Evolutionary conservation across 139 green algal species (phyloP).

Genomic region (Tetradesmus obliquus): DNA sequence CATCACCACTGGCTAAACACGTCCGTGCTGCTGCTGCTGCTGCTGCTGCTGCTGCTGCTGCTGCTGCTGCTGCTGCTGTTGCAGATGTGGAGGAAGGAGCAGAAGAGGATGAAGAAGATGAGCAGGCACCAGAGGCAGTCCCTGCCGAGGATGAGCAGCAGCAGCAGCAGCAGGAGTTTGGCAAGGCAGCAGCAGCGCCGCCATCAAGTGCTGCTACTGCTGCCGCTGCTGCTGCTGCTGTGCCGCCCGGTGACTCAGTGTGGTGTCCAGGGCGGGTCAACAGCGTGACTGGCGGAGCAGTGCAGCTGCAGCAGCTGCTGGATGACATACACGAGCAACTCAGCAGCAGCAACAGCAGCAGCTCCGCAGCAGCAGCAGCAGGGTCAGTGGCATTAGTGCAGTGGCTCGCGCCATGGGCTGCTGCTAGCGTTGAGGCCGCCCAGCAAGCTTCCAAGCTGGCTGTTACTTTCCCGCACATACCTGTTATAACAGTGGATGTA

Average conservation of each 20-base stretch:
- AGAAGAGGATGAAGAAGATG: slow-evolving; percentile 41
- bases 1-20: neutral
- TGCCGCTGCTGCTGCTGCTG: neutral
- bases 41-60: neutral
- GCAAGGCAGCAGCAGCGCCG: neutral
- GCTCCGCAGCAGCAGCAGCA: slow-evolving; percentile 9
- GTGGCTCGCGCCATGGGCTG: slow-evolving; percentile 74
- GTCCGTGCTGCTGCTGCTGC: neutral
- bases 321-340: slow-evolving; percentile 41
- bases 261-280: slow-evolving; percentile 57
- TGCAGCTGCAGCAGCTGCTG: slow-evolving; percentile 63
- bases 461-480: slow-evolving; percentile 1
- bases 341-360: slow-evolving; percentile 21
- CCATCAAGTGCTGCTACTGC: neutral
- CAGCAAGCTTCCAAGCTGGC: slow-evolving; percentile 48
- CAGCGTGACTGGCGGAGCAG: slow-evolving; percentile 58
- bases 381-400: slow-evolving; percentile 45
- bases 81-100: slow-evolving; percentile 47
- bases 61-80: slow-evolving; percentile 13
- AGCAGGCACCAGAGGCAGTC: slow-evolving; percentile 13
- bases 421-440: slow-evolving; percentile 38
- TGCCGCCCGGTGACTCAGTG: neutral
- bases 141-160: neutral
- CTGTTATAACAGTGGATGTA: slow-evolving; percentile 66
- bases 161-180: slow-evolving; percentile 18